Evolutionary conservation across 2,329 filamentous ascomycete genomes (phyloP), one percentile per base, ranked within the genome.

Genomic region (Lizonia empirigonia): DNA sequence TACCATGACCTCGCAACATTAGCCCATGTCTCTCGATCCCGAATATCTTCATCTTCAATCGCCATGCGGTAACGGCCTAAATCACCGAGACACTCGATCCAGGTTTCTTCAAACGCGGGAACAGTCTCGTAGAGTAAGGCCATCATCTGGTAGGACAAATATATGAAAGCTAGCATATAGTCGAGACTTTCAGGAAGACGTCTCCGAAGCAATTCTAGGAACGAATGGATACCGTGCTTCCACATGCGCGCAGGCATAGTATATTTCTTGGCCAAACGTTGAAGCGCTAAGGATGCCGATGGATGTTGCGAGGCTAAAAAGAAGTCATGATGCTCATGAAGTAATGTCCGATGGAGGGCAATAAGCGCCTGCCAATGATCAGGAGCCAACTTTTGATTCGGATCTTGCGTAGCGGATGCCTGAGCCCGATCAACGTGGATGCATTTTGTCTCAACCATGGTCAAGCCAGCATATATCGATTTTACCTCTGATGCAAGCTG

Each of bases 181-280:
- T 97, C 92, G 0, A 91, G 75, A 1, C 89, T 91, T 0, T 80
- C 80, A 0, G 92, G 93, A 0, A 96, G 76, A 2, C 86, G 82
- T 58, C 90, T 85, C 0, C 71, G 67, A 4, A 75, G 62, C 0
- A 95, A 70, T 59, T 96, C 90, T 0, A 96, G 78, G 50, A 94
- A 94, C 0, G 85, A 86, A 66, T 95, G 91, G 3, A 97, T 97
- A 0, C 90, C 93, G 62, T 96, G 90, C 0, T 90, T 82, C 94
- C 94, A 97, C 89, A 97, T 94, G 0, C 93, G 79, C 0, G 90
- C 91, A 0, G 93, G 92, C 90, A 97, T 97, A 0, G 86, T 85
- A 61, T 96, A 96, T 55, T 94, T 94, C 0, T 82, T 81, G 0
- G 91, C 87, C 0, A 97, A 72, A 0, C 84, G 78, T 3, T 83